Conservation (phyloP, 2,329 filamentous ascomycete species). For the Dothistroma pini region DNA sequence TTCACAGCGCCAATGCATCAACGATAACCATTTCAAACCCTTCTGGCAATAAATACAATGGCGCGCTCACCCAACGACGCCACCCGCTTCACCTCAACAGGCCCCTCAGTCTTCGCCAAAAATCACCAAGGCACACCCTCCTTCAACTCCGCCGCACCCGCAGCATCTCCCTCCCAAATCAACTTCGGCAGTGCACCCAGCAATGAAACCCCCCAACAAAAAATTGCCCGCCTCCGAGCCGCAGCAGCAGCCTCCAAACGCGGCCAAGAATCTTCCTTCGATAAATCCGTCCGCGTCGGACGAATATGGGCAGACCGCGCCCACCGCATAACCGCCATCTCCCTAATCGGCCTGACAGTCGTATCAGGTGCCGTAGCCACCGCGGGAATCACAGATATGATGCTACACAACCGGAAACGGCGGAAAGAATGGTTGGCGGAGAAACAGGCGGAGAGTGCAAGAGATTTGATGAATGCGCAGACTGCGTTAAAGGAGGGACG, state of each 20-base stretch:
- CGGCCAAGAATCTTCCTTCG: constrained; percentile 52
- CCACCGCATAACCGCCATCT: constrained; percentile 58
- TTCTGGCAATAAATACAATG: constrained; percentile 31
- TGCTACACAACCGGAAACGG: constrained; percentile 64
- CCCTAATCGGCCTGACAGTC: constrained; percentile 59
- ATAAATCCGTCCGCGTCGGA: constrained; percentile 52
- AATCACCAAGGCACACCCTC: constrained; percentile 35
- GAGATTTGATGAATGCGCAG: constrained; percentile 44
- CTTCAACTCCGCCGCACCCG: constrained; percentile 36
- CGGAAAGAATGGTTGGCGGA: constrained; percentile 57
- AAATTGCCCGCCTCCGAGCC: constrained; percentile 50
- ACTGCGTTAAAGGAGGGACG: constrained; percentile 41
- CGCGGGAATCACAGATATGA: constrained; percentile 63
- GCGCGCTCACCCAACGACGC: constrained; percentile 73
- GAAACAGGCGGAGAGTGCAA: constrained; percentile 46
- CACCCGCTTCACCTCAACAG: constrained; percentile 71
- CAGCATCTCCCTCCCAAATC: constrained; percentile 26
- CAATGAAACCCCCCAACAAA: constrained; percentile 52
- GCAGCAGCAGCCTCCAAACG: constrained; percentile 47
- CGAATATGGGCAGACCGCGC: constrained; percentile 57
- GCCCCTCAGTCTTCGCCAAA: constrained; percentile 67
- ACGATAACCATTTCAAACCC: neutral
- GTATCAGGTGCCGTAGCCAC: constrained; percentile 58
- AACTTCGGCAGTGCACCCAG: constrained; percentile 29
- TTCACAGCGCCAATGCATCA: constrained; percentile 1